Percentiles rank a stretch among this genome's conserved stretches.
Evolutionary conservation across 2,329 filamentous ascomycete species (phyloP).

Genomic region (Paraphaeosphaeria minitans): DNA sequence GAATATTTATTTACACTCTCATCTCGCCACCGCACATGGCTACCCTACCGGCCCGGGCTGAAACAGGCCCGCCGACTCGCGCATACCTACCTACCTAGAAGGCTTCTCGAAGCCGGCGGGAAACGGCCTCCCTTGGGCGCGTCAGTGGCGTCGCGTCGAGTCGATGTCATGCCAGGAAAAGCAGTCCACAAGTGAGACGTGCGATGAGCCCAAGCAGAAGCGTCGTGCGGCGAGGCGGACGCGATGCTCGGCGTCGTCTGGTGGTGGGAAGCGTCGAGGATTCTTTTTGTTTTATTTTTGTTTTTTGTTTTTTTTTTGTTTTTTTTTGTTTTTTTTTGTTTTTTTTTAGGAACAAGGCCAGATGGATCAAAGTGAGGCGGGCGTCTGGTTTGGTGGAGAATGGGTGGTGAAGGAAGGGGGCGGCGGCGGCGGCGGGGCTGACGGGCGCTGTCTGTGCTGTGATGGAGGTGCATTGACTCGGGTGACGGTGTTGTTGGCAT

Average conservation of each 20-base stretch:
- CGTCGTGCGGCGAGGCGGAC: neutral
- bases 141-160: neutral
- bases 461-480: neutral
- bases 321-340: too few relatives aligned
- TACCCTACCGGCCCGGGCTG: neutral
- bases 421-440: neutral
- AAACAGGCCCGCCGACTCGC: neutral
- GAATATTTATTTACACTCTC: too few relatives aligned
- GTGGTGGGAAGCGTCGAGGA: too few relatives aligned
- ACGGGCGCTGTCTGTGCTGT: neutral
- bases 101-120: neutral
- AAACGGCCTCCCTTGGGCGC: neutral
- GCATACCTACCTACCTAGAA: neutral
- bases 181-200: constrained; percentile 3
- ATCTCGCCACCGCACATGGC: neutral
- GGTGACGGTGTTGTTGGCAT: neutral
- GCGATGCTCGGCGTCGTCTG: too few relatives aligned
- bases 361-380: neutral
- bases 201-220: neutral
- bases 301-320: too few relatives aligned
- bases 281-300: too few relatives aligned
- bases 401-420: too few relatives aligned
- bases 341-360: too few relatives aligned
- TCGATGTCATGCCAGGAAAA: constrained; percentile 19
- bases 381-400: neutral